Base-by-base conservation (phyloP, 129 eudicot genomes). In the Centrapalus pauciflorus region DNA sequence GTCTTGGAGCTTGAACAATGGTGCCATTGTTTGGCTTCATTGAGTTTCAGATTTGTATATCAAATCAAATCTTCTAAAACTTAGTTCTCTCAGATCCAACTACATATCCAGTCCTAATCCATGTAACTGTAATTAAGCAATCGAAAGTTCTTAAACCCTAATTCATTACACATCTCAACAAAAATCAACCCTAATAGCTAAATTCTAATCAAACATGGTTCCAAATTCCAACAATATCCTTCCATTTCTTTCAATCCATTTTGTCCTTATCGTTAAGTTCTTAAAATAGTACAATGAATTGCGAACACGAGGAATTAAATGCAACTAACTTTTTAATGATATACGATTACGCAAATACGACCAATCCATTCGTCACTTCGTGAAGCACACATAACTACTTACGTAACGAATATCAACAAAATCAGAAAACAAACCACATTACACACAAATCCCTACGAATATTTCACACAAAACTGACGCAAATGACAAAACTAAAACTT, bases 361-460 rank as follows among this genome's bases (percentile, higher is more conserved):
- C 64, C 43, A 57, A 57, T 57, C 64, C 7, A 30, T 14, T 29
- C 16, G 26, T 41, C 21, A 29, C 38, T 57, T 57, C 43, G 2
- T 14, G 26, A n/a, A 43, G 43, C 7, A 27, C 16, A 30, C 57
- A n/a, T n/a, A 64, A 45, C 2, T 43, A 16, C 26, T 64, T 45
- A 64, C 56, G 26, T 26, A 14, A 64, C 14, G 55, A 43, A 19
- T 28, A 57, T 58, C 2, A 4, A 50, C 57, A 29, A 19, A 43
- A 70, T 12, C 0, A 30, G 19, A 57, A 41, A 19, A 21, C 40
- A 55, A 55, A 70, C 60, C 67, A 70, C 76, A 58, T 71, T 71
- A 40, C 50, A 10, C 38, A 64, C 25, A 12, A 13, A 25, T 43
- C 26, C 38, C 33, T n/a, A 64, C n/a, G 7, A 14, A n/a, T n/a